Evolutionary conservation across 2,329 filamentous ascomycete species (phyloP).

Genomic region (Pestalotiopsis fici): DNA sequence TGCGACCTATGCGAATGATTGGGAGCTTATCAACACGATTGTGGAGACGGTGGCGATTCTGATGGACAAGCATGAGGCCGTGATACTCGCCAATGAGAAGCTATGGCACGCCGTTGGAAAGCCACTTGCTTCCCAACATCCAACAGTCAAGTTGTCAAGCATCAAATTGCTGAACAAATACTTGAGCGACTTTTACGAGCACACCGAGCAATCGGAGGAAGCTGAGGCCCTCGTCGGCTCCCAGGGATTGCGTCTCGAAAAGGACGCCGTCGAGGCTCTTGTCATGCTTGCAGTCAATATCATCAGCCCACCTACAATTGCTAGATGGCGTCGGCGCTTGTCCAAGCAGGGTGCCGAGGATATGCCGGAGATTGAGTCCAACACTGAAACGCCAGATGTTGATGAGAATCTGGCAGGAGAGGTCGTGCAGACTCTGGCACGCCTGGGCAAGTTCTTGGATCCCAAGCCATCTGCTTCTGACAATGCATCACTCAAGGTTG

Average conservation of each 20-base stretch:
- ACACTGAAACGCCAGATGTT: constrained; percentile 35
- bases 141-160: constrained; percentile 75
- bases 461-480: constrained; percentile 55
- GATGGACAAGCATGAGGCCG: constrained; percentile 64
- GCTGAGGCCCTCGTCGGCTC: constrained; percentile 67
- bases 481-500: constrained; percentile 41
- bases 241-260: constrained; percentile 68
- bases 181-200: constrained; percentile 75
- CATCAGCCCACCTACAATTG: constrained; percentile 38
- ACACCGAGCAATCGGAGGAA: constrained; percentile 53
- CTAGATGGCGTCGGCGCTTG: constrained; percentile 28
- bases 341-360: constrained; percentile 16
- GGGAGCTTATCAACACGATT: constrained; percentile 74
- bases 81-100: constrained; percentile 62
- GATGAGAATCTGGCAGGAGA: constrained; percentile 78
- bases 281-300: constrained; percentile 35
- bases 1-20: constrained; percentile 56
- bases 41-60: constrained; percentile 71
- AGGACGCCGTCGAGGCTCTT: constrained; percentile 63
- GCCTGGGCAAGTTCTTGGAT: constrained; percentile 69
- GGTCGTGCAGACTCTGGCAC: constrained; percentile 78
- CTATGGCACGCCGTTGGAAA: constrained; percentile 72
- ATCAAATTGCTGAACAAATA: constrained; percentile 75
- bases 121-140: constrained; percentile 71
- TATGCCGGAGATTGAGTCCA: constrained; percentile 10